phyloP scores from a whole-genome alignment of 2,329 filamentous ascomycete species.

The Teratosphaeria viscida region DNA sequence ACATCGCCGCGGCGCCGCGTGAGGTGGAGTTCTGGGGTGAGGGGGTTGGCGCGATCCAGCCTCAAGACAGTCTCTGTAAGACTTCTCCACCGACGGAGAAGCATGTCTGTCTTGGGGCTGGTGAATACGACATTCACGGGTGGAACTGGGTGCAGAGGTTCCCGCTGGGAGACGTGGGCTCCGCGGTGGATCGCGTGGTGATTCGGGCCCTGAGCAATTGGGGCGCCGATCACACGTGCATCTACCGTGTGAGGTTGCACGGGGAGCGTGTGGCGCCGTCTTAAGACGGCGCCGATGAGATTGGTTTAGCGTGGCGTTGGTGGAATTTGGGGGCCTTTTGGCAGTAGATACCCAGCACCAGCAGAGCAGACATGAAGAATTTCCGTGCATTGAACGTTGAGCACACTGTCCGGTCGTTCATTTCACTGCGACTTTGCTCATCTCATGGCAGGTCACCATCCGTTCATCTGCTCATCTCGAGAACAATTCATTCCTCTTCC shows the following conservation, averaged over 20 bases:
- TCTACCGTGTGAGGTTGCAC: slow-evolving; percentile 37
- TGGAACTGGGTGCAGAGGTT: slow-evolving; percentile 33
- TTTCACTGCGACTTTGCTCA: too few species aligned
- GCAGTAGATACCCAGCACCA: neutral
- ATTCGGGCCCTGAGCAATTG: slow-evolving; percentile 34
- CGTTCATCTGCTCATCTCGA: neutral
- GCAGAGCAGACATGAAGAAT: neutral
- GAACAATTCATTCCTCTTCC: too few species aligned
- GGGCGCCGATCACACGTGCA: slow-evolving; percentile 35
- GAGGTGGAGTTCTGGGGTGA: slow-evolving; percentile 37
- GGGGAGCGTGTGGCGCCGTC: slow-evolving; percentile 20
- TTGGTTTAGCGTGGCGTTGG: neutral
- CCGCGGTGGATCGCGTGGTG: slow-evolving; percentile 26
- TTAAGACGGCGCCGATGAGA: neutral
- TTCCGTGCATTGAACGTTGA: neutral
- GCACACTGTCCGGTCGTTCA: too few species aligned
- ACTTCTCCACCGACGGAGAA: slow-evolving; percentile 9
- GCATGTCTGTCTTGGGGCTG: slow-evolving; percentile 29
- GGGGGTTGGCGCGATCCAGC: slow-evolving; percentile 9
- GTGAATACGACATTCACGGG: slow-evolving; percentile 32
- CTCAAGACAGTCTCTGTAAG: slow-evolving; percentile 2
- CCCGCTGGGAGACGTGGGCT: slow-evolving; percentile 18
- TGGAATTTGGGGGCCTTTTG: neutral
- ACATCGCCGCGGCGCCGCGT: slow-evolving; percentile 32
- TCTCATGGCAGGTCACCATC: too few species aligned